These are phyloP conservation scores for Xylaria sp. DNA, from an alignment of 2,329 filamentous ascomycete species.

Conservation along the genomic window DNA sequence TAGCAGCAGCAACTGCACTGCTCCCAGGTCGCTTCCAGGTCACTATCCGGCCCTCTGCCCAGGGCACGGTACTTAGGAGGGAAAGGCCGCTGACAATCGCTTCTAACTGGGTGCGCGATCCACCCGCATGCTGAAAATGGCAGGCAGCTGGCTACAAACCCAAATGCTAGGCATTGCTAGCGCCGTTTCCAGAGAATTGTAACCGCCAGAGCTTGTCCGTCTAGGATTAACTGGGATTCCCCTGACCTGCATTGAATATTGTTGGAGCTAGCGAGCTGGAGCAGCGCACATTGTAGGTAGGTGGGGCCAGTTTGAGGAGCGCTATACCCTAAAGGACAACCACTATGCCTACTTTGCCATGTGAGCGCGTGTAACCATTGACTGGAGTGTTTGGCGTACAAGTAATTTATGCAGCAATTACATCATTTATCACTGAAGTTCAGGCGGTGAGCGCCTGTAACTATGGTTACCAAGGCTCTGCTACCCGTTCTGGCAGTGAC, in stretches of 20 bases:
- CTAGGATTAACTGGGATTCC: constrained; percentile 2
- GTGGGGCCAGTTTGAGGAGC: not conserved
- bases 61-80: constrained; percentile 15
- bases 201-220: constrained; percentile 28
- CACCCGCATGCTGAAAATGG: constrained; percentile 36
- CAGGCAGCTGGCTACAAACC: constrained; percentile 33
- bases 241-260: constrained; percentile 2
- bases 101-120: constrained; percentile 25
- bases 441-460: constrained; percentile 43
- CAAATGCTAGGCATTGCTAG: constrained; percentile 29
- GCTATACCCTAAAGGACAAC: constrained; percentile 36
- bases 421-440: constrained; percentile 40
- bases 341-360: constrained; percentile 27
- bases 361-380: constrained; percentile 18
- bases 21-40: not conserved
- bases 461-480: constrained; percentile 30
- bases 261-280: constrained; percentile 6
- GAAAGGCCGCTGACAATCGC: constrained; percentile 22
- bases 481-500: not conserved
- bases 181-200: constrained; percentile 31
- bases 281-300: not conserved
- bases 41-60: not conserved
- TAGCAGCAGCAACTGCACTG: not conserved
- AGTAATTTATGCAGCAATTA: constrained; percentile 36
- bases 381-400: not conserved